Base-by-base conservation (phyloP, 139 green algal genomes). In the Nannochloris sp. region DNA sequence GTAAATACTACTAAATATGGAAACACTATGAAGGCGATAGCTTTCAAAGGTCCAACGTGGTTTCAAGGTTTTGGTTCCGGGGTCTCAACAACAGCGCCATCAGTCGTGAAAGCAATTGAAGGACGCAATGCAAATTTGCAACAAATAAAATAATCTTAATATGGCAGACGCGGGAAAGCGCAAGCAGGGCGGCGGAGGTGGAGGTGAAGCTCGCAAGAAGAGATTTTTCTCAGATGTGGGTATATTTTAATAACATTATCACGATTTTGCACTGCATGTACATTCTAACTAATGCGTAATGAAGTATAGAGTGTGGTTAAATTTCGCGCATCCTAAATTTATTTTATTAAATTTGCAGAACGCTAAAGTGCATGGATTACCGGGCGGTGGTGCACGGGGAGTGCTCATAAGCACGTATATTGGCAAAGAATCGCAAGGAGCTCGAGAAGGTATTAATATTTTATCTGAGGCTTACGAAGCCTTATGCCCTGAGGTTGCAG, bases 401-500 rank as follows among this genome's bases (percentile, higher is more conserved):
- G 60, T 85, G 3, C 37, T 85, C 31, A 29, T 85, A 4, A 73
- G 61, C 15, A 81, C 66, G 44, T 24, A 64, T 15, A 42, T n/a
- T 1, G 56, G 59, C 19, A 80, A 80, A 53, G 78, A 83, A 51
- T 23, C 57, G 10, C 61, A 68, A 30, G 73, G 64, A 3, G 67
- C 53, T 4, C 47, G 42, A 42, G 78, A 85, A 56, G 77, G 75
- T 1, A 65, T 71, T 12, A 24, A 42, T 10, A 38, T 84, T 1
- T 44, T 84, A 9, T 63, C 54, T 9, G 46, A 83, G 67, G 53
- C 58, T 12, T 74, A 76, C 30, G 73, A 83, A 54, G 13, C 72
- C 42, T 38, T 71, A 9, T 54, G 37, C 2, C 32, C 54, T 39
- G 29, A 60, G 14, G 15, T 32, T 5, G 13, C n/a, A 34, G 62